A percentile compares a stretch with the other conserved stretches of the same genome.
phyloP scores from a whole-genome alignment of 83 land plant genomes.

The Isoetes engelmannii region DNA sequence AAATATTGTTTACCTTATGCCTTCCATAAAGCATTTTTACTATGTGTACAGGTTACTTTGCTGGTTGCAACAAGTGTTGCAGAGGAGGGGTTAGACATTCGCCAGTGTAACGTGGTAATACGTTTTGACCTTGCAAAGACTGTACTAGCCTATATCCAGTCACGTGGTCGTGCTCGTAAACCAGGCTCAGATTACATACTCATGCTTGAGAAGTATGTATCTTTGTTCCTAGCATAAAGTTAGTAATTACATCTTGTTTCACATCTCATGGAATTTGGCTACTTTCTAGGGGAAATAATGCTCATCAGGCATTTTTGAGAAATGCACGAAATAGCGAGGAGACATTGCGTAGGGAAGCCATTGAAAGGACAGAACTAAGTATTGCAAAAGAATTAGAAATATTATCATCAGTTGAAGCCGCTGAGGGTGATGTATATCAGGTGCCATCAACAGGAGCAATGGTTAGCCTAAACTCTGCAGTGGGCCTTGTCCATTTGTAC shows the following conservation, averaged over 20 bases:
- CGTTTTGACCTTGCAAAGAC: constrained; percentile 99
- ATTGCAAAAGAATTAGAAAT: constrained; percentile 58
- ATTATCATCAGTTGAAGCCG: constrained; percentile 42
- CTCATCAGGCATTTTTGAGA: constrained; percentile 76
- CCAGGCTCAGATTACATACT: constrained; percentile 98
- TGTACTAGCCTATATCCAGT: constrained; percentile 94
- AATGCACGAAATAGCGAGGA: constrained; percentile 97
- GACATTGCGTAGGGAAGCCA: constrained; percentile 89
- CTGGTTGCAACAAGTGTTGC: constrained; percentile 99
- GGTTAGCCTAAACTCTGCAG: constrained; percentile 97
- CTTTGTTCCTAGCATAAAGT: background rate
- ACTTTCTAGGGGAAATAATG: constrained; percentile 60
- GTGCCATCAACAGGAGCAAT: constrained; percentile 94
- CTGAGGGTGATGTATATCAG: constrained; percentile 76
- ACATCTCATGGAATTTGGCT: background rate
- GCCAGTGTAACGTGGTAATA: constrained; percentile 98
- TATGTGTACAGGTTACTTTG: constrained; percentile 65
- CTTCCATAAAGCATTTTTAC: background rate
- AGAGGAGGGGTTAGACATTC: constrained; percentile 96
- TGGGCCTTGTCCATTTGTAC: constrained; percentile 90
- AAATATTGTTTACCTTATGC: background rate
- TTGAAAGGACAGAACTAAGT: constrained; percentile 90
- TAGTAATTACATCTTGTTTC: background rate
- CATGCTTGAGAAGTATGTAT: constrained; percentile 84
- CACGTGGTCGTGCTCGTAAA: constrained; percentile 97